phyloP scores from a whole-genome alignment of 805 yeast genomes.

The Saccharomycopsis sp. region DNA sequence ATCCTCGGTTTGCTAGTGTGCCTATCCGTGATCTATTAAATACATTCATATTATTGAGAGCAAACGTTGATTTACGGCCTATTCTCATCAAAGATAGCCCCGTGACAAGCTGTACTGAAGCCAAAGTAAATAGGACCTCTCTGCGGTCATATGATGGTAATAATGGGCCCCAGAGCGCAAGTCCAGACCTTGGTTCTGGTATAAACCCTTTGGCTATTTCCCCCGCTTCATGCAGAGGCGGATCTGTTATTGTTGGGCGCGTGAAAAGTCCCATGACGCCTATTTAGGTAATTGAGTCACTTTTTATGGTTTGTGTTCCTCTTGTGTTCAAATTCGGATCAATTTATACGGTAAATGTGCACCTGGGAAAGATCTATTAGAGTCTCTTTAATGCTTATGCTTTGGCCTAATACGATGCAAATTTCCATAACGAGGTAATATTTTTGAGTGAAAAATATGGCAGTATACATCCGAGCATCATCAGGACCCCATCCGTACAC shows the following conservation, averaged over 20 bases:
- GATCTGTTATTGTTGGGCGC: neutral
- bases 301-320: too few species aligned
- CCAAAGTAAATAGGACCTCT: conserved; percentile 2
- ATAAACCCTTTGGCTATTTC: neutral
- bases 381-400: too few species aligned
- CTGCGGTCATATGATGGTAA: conserved; percentile 13
- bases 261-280: neutral
- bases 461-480: neutral
- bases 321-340: too few species aligned
- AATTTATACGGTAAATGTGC: too few species aligned
- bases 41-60: conserved; percentile 4
- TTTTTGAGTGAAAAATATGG: neutral
- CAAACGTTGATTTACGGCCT: conserved; percentile 4
- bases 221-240: neutral
- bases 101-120: conserved; percentile 6
- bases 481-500: neutral
- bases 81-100: conserved; percentile 5
- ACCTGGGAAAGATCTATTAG: too few species aligned
- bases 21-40: conserved; percentile 3
- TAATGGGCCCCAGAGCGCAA: conserved; percentile 18
- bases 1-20: conserved; percentile 2
- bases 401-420: too few species aligned
- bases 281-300: too few species aligned
- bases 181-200: conserved; percentile 5
- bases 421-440: neutral